phyloP scores from a whole-genome alignment of 1,284 basidiomycete genomes.

The Athelia psychrophila region DNA sequence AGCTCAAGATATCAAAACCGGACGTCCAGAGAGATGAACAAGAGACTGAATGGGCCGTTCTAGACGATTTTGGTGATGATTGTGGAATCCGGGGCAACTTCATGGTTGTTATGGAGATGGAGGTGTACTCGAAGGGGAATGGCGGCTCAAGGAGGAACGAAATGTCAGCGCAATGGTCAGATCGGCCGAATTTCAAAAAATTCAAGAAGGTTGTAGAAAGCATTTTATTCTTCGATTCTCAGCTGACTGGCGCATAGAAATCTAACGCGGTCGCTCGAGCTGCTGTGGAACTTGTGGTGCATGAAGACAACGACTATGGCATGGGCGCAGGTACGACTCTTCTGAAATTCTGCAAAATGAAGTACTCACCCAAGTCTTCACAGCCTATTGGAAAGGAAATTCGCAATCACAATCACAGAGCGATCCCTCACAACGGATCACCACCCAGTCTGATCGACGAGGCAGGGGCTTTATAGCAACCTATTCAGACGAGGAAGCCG shows the following conservation, averaged over 20 bases:
- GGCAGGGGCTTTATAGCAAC: slow-evolving; percentile 9
- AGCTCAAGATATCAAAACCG: slow-evolving; percentile 73
- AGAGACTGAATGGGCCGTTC: slow-evolving; percentile 58
- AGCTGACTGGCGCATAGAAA: not conserved
- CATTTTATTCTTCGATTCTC: slow-evolving; percentile 1
- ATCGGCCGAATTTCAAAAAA: slow-evolving; percentile 80
- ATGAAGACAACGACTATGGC: slow-evolving; percentile 53
- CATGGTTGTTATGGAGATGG: slow-evolving; percentile 79
- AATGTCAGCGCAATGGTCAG: slow-evolving; percentile 45
- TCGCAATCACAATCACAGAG: slow-evolving; percentile 17
- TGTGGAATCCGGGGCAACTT: slow-evolving; percentile 74
- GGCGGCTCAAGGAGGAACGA: slow-evolving; percentile 15
- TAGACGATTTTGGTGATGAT: slow-evolving; percentile 76
- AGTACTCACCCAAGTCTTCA: not conserved
- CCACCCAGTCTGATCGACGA: slow-evolving; percentile 10
- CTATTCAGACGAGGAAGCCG: slow-evolving; percentile 34
- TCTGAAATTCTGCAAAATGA: slow-evolving; percentile 1
- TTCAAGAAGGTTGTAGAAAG: slow-evolving; percentile 69
- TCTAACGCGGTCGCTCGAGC: slow-evolving; percentile 17
- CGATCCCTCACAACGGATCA: slow-evolving; percentile 3
- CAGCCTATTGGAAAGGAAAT: slow-evolving; percentile 54
- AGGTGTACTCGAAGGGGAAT: slow-evolving; percentile 39
- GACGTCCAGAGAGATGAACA: slow-evolving; percentile 37
- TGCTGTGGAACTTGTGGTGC: slow-evolving; percentile 50
- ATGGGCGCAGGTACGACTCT: slow-evolving; percentile 51